Conservation (phyloP, 208 protist species). For the Acanthamoeba culbertsoni region DNA sequence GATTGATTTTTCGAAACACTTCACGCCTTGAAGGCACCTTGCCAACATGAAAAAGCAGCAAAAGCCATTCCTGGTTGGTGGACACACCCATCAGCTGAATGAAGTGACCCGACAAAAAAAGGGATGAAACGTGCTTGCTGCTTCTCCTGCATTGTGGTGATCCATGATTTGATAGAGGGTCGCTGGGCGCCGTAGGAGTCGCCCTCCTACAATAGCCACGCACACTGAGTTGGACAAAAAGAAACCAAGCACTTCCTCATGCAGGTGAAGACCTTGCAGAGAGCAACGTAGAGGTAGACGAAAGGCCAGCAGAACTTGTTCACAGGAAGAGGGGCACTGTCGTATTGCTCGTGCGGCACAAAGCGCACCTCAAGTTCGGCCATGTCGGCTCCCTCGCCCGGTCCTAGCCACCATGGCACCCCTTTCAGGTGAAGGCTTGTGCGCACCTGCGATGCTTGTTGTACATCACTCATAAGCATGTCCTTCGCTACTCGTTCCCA, state of each 20-base stretch:
- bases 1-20: slow-evolving; percentile 17
- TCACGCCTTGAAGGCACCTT: neutral
- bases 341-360: slow-evolving; percentile 23
- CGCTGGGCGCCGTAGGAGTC: neutral
- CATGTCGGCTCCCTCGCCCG: neutral
- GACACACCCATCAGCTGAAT: neutral
- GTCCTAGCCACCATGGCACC: neutral
- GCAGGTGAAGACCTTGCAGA: neutral
- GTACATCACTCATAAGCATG: neutral
- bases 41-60: slow-evolving; percentile 41
- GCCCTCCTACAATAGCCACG: neutral
- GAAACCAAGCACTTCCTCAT: neutral
- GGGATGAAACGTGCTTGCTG: neutral
- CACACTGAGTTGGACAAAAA: neutral
- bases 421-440: neutral
- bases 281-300: slow-evolving; percentile 20
- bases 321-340: slow-evolving; percentile 1
- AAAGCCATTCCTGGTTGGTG: neutral
- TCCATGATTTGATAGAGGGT: slow-evolving; percentile 14
- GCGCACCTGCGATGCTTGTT: neutral
- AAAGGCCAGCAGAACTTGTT: slow-evolving; percentile 51
- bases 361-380: neutral
- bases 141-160: neutral
- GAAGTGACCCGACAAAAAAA: neutral
- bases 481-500: slow-evolving; percentile 11